Base-by-base conservation (phyloP, 1,139 yeast genomes). In the Blastobotrys arbuscula region DNA sequence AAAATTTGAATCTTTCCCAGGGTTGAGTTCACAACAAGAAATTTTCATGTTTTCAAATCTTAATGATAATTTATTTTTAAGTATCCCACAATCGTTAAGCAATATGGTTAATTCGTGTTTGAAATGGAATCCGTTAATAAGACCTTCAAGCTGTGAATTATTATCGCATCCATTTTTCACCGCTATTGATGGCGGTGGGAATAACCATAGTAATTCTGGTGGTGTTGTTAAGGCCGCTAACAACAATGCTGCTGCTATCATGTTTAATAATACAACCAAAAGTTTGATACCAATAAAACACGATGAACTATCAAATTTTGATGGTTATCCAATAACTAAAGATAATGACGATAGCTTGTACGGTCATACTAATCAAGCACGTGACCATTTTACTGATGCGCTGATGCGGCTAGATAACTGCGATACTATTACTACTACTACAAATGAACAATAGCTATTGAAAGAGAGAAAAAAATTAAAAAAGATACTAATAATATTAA, bases 61-160 rank as follows among this genome's bases (percentile, higher is more conserved):
- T 7, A 13, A 16, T 5, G 36, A 4, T 19, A 10, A 12, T 16
- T 21, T 16, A 4, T n/a, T n/a, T n/a, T 26, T 6, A n/a, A 19
- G 18, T 4, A 41, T 41, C 18, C 26, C 28, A 10, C 44, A 23
- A 34, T 13, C 21, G 3, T 60, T 24, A 53, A 53, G 15, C 18
- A 36, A 8, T 34, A 19, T 61, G 30, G 45, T 62, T 15, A 45
- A 47, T 16, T 37, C 50, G 2, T 64, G 67, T 33, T 52, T 66
- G 34, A 64, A 65, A 45, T 72, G 79, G 65, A 82, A 87, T 60
- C 95, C 95, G 0, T 67, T 73, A 26, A 61, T 70, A 31, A 73
- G 96, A 51, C 70, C 80, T 40, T 76, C 82, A 8, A 92, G 95
- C 0, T 70, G 71, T 12, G 78, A 77, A 50, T 89, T 95, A 0